Percentiles rank a stretch among this genome's conserved stretches.
phyloP scores from a whole-genome alignment of 768 basidiomycete genomes.

The Cystofilobasidium bisporidii region DNA sequence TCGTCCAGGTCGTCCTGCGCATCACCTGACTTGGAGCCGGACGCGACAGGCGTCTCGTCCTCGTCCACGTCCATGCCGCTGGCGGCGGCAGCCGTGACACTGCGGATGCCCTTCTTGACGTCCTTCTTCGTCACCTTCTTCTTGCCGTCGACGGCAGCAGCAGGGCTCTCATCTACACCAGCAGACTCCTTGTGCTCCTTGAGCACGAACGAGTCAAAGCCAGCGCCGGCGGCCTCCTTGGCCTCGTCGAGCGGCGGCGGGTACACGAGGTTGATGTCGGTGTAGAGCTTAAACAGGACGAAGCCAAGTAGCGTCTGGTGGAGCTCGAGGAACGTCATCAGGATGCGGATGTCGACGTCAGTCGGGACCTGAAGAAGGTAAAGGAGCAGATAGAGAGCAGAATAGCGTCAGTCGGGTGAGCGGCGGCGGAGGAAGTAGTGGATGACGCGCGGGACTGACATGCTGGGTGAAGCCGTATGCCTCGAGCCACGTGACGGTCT shows the following conservation, averaged over 20 bases:
- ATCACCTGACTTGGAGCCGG: constrained; percentile 32
- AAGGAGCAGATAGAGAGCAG: too few relatives aligned
- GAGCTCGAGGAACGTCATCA: constrained; percentile 94
- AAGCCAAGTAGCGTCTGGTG: constrained; percentile 96
- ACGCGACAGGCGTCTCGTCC: constrained; percentile 32
- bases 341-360: constrained; percentile 94
- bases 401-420: background rate
- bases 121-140: constrained; percentile 51
- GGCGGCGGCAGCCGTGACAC: constrained; percentile 38
- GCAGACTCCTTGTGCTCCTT: constrained; percentile 44
- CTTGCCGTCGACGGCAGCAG: constrained; percentile 37
- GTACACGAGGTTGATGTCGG: constrained; percentile 82
- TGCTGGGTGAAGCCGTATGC: constrained; percentile 96
- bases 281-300: constrained; percentile 94
- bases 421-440: background rate
- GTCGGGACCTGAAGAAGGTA: constrained; percentile 58
- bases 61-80: constrained; percentile 28
- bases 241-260: constrained; percentile 79
- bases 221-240: constrained; percentile 78
- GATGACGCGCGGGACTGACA: constrained; percentile 45
- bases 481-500: constrained; percentile 88
- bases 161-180: constrained; percentile 38
- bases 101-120: constrained; percentile 48
- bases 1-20: constrained; percentile 37
- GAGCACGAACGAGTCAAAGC: constrained; percentile 76